A percentile compares a stretch with the other conserved stretches of the same genome.
These are phyloP conservation scores for Trypanosoma avium DNA, from an alignment of 208 protist genomes.

Conservation along the genomic window DNA sequence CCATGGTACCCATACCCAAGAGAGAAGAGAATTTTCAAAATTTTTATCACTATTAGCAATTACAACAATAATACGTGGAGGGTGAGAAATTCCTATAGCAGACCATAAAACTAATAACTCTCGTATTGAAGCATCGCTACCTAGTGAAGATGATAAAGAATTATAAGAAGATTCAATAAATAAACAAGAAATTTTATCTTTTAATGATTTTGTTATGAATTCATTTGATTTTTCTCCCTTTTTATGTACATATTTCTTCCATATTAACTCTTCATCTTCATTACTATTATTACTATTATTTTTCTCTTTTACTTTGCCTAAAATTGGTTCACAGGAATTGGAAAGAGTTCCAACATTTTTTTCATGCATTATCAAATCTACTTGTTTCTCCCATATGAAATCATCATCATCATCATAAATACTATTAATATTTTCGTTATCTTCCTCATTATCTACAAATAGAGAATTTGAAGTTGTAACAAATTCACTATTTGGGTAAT, in stretches of 20 bases:
- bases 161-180: conserved; percentile 32
- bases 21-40: conserved; percentile 40
- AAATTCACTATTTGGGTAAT: not conserved
- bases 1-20: conserved; percentile 58
- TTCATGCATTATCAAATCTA: not conserved
- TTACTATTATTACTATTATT: not conserved
- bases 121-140: conserved; percentile 22
- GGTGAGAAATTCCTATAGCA: conserved; percentile 7
- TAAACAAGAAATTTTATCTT: conserved; percentile 29
- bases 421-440: conserved; percentile 2
- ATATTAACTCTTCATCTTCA: conserved; percentile 12
- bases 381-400: conserved; percentile 3
- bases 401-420: conserved; percentile 13
- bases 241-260: not conserved
- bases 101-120: conserved; percentile 37
- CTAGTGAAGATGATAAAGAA: conserved; percentile 1
- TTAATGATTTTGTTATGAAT: not conserved
- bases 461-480: not conserved
- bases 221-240: not conserved
- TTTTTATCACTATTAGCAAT: conserved; percentile 31
- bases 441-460: not conserved
- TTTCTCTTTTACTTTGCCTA: not conserved
- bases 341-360: not conserved
- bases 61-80: conserved; percentile 30
- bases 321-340: not conserved